Evolutionary conservation across 768 basidiomycete species (phyloP).

Genomic region (Hygrophorus pudorinus): DNA sequence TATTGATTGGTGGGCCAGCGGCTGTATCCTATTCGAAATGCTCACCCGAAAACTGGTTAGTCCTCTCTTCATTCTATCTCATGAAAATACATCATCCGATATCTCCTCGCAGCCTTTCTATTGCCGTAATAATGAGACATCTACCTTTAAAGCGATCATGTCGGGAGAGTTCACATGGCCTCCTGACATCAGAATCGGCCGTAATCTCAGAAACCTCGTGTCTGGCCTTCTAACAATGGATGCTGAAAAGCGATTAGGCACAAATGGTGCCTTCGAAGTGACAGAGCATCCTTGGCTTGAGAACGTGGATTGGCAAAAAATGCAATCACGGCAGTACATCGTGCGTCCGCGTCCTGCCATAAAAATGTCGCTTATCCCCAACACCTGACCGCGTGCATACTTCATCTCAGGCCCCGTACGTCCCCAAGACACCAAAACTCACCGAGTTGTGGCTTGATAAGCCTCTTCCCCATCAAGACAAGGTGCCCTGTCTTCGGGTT

Average conservation of each 20-base stretch:
- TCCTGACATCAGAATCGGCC: constrained; percentile 22
- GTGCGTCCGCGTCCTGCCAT: constrained; percentile 23
- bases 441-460: constrained; percentile 27
- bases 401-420: constrained; percentile 30
- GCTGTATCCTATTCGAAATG: constrained; percentile 45
- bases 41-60: constrained; percentile 25
- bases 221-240: constrained; percentile 28
- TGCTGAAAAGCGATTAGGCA: constrained; percentile 29
- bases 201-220: constrained; percentile 32
- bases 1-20: constrained; percentile 52
- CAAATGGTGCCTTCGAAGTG: constrained; percentile 22
- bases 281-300: constrained; percentile 35
- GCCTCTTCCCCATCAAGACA: constrained; percentile 24
- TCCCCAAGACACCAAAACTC: constrained; percentile 18
- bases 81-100: not conserved
- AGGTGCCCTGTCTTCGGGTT: constrained; percentile 31
- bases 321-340: constrained; percentile 31
- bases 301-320: constrained; percentile 36
- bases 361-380: not conserved
- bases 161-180: constrained; percentile 30
- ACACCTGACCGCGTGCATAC: constrained; percentile 3
- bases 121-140: constrained; percentile 10
- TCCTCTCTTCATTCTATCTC: constrained; percentile 11
- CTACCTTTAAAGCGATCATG: constrained; percentile 19
- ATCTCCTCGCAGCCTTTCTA: constrained; percentile 11